These are phyloP conservation scores for Marchantia paleacea DNA, from an alignment of 225 moss, liverwort and hornwort species.

Conservation along the genomic window DNA sequence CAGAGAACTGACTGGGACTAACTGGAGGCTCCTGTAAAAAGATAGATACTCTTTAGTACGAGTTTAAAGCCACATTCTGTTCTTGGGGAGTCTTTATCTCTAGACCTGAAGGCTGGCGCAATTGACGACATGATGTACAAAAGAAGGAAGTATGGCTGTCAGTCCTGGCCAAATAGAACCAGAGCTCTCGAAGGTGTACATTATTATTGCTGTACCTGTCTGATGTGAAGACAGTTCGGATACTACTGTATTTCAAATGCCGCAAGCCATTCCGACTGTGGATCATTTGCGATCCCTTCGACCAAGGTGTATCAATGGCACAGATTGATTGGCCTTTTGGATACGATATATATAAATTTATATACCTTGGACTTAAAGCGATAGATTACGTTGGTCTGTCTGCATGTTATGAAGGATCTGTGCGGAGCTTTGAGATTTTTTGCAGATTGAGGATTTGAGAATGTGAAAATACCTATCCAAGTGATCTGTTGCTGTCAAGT, in stretches of 20 bases:
- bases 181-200: conserved; percentile 18
- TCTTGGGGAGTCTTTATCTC: conserved; percentile 15
- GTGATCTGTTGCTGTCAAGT: too few species aligned
- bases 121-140: conserved; percentile 17
- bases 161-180: conserved; percentile 17
- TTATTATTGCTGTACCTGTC: conserved; percentile 4
- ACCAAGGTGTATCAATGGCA: not conserved
- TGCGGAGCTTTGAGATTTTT: too few species aligned
- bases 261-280: not conserved
- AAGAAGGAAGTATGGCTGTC: conserved; percentile 18
- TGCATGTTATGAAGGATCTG: too few species aligned
- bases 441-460: too few species aligned
- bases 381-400: not conserved
- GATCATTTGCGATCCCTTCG: not conserved
- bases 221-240: conserved; percentile 9
- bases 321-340: not conserved
- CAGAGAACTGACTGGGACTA: not conserved
- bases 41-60: conserved; percentile 9
- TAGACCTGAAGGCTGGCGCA: conserved; percentile 20
- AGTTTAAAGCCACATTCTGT: conserved; percentile 9
- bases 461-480: too few species aligned
- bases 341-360: not conserved
- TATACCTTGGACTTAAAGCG: not conserved
- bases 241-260: conserved; percentile 15
- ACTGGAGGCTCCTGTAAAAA: conserved; percentile 23